A percentile compares a stretch with the other conserved stretches of the same genome.
phyloP scores from a whole-genome alignment of 371 early-diverging fungal species.

The Apophysomyces variabilis region DNA sequence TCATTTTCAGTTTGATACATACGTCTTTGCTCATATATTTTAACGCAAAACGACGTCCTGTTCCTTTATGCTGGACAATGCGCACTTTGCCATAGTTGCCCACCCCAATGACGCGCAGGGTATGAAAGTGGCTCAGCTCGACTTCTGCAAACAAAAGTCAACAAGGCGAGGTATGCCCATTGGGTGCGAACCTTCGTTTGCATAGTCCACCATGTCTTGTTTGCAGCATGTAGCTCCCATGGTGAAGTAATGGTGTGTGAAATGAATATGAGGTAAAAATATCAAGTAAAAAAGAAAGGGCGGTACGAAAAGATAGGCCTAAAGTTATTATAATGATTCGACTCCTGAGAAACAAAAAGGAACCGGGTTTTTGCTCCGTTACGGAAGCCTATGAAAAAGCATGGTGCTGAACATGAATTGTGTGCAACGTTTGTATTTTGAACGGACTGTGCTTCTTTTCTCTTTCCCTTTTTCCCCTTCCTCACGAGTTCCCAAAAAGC shows the following conservation, averaged over 20 bases:
- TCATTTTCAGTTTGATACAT: slow-evolving; percentile 62
- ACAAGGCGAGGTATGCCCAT: neutral
- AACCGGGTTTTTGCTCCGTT: slow-evolving; percentile 8
- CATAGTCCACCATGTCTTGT: slow-evolving; percentile 54
- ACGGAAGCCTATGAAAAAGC: neutral
- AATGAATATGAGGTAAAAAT: too few species aligned
- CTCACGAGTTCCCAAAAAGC: neutral
- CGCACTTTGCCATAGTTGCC: slow-evolving; percentile 85
- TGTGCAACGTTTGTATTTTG: slow-evolving; percentile 1
- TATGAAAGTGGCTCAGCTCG: slow-evolving; percentile 68
- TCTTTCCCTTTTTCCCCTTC: neutral
- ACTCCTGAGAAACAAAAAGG: slow-evolving; percentile 12
- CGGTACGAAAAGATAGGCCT: neutral
- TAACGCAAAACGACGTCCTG: slow-evolving; percentile 59
- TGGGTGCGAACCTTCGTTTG: slow-evolving; percentile 43
- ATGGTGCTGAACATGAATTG: slow-evolving; percentile 7
- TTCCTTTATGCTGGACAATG: slow-evolving; percentile 84
- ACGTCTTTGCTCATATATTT: slow-evolving; percentile 68
- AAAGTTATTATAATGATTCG: neutral
- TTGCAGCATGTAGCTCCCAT: slow-evolving; percentile 65
- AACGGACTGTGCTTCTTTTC: neutral
- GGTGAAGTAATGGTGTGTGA: slow-evolving; percentile 1
- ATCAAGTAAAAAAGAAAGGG: neutral
- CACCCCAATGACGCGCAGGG: slow-evolving; percentile 73
- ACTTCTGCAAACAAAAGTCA: slow-evolving; percentile 16